These are phyloP conservation scores for Paramecium bursaria DNA, from an alignment of 73 alveolate genomes.

Conservation along the genomic window DNA sequence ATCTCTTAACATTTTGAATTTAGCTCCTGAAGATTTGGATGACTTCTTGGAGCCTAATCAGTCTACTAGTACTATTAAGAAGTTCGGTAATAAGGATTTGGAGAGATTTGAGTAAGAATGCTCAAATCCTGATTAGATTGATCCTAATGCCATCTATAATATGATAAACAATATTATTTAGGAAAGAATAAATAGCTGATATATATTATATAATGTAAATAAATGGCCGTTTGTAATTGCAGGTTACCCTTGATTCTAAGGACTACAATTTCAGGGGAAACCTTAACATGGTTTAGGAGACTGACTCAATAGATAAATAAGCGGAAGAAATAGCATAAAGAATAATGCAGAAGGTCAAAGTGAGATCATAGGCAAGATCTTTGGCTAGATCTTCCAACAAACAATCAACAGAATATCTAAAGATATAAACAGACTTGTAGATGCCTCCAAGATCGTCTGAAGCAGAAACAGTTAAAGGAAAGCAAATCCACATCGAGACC, in stretches of 20 bases:
- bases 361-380: constrained; percentile 8
- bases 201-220: constrained; percentile 41
- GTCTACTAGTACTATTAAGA: constrained; percentile 44
- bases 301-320: not conserved
- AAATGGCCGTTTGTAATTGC: constrained; percentile 60
- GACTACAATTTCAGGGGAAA: constrained; percentile 27
- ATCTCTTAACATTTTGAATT: constrained; percentile 31
- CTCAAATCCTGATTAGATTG: constrained; percentile 9
- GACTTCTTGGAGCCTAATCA: constrained; percentile 52
- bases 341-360: constrained; percentile 10
- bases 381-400: not conserved
- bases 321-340: constrained; percentile 42
- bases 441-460: too few relatives aligned
- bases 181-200: constrained; percentile 35
- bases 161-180: constrained; percentile 42
- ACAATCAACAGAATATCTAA: too few relatives aligned
- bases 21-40: constrained; percentile 53
- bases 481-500: constrained; percentile 6
- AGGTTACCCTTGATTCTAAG: constrained; percentile 10
- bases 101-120: constrained; percentile 30
- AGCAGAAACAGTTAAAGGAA: not conserved
- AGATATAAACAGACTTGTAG: too few relatives aligned
- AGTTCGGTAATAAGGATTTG: constrained; percentile 30
- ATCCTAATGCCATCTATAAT: not conserved
- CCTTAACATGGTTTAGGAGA: not conserved